Conservation (phyloP, 2,329 filamentous ascomycete genomes). For the Diaporthe sp. region DNA sequence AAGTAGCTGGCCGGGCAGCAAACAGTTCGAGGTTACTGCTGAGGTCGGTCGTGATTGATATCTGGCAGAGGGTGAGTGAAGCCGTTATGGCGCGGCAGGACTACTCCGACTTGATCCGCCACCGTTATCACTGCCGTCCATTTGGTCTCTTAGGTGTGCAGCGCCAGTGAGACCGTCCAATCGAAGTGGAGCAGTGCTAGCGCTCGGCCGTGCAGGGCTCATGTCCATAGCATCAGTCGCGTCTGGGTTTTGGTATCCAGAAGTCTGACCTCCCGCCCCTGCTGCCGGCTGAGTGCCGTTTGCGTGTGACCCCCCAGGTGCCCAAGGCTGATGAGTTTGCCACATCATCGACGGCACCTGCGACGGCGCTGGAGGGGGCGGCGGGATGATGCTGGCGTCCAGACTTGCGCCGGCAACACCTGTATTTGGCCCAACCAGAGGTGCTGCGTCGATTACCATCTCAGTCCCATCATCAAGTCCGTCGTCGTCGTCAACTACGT, state of each 20-base stretch:
- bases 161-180: constrained; percentile 16
- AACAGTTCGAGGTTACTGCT: background rate
- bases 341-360: constrained; percentile 16
- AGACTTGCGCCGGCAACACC: constrained; percentile 22
- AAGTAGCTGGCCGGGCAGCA: background rate
- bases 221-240: constrained; percentile 31
- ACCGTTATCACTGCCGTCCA: constrained; percentile 22
- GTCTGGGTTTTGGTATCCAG: constrained; percentile 21
- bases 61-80: background rate
- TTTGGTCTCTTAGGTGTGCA: background rate
- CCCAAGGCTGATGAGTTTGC: constrained; percentile 31
- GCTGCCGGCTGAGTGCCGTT: constrained; percentile 21
- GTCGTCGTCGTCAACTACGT: constrained; percentile 46
- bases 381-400: constrained; percentile 32
- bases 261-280: background rate
- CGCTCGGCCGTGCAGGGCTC: constrained; percentile 14
- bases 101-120: constrained; percentile 32
- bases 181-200: constrained; percentile 31
- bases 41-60: background rate
- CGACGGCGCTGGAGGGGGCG: constrained; percentile 31
- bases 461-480: constrained; percentile 43
- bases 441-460: constrained; percentile 43
- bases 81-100: constrained; percentile 8
- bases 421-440: constrained; percentile 17
- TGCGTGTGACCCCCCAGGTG: constrained; percentile 3